Evolutionary conservation across 2,329 filamentous ascomycete species (phyloP), one percentile per base, ranked within the genome.

Genomic region (Trichoderma simmonsii): DNA sequence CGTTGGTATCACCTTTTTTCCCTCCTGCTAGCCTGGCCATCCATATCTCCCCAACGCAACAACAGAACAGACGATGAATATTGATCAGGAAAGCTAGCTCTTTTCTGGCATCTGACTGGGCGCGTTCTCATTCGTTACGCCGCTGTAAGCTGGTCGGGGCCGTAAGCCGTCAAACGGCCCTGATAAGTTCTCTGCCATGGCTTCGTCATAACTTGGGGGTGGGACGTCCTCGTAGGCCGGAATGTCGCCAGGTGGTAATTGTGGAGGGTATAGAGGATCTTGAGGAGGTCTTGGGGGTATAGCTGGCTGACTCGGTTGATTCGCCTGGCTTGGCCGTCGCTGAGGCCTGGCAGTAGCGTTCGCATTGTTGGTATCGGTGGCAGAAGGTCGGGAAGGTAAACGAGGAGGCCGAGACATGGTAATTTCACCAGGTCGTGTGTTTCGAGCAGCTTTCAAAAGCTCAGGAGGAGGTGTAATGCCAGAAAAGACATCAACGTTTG

Each of bases 181-280:
- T 0, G 84, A 81, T 73, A 96, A 82, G 72, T 91, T 89, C 75
- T 93, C 91, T 7, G 94, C 94, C 82, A 98, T 91, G 14, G 94
- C 94, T 81, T 98, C 95, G 81, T 97, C 94, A 78, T 98, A 98
- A 77, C 93, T 97, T 8, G 95, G 95, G 21, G 95, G 95, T n/a
- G 95, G 95, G n/a, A 94, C 93, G 71, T 96, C 94, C 36, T 93
- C 91, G 74, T 88, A 85, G 0, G 80, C 78, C 21, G 84, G 81
- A 1, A 80, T 85, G 43, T 86, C 85, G n/a, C 80, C 79, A 0
- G 80, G 78, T 5, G 74, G 76, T 24, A 90, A 81, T 76, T 90
- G 88, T 4, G 89, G 88, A 18, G 88, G 89, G 73, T 90, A 90
- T 8, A 88, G 78, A 3, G 88, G 85, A 75, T 89, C 88, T 26